phyloP scores from a whole-genome alignment of 2,329 filamentous ascomycete genomes.

The Penicillium thymicola region DNA sequence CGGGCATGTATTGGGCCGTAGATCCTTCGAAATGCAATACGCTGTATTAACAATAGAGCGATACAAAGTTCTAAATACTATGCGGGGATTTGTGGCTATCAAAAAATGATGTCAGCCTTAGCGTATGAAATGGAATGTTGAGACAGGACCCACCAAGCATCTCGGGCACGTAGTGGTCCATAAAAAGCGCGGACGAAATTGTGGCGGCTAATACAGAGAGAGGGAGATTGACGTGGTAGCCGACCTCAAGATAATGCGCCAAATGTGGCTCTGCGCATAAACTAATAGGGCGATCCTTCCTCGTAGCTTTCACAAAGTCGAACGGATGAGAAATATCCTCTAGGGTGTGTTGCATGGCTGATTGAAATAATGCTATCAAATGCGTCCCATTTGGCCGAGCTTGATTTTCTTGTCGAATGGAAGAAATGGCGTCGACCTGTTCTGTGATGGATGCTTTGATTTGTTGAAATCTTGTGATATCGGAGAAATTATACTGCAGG shows the following conservation, averaged over 20 bases:
- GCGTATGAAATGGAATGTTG: neutral
- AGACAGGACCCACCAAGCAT: constrained; percentile 12
- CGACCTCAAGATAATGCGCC: constrained; percentile 12
- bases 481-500: neutral
- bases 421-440: no score
- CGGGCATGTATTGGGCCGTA: neutral
- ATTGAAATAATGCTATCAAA: constrained; percentile 6
- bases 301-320: constrained; percentile 9
- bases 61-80: constrained; percentile 12
- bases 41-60: neutral
- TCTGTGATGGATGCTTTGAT: neutral
- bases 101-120: neutral
- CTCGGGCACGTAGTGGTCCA: constrained; percentile 24
- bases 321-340: neutral
- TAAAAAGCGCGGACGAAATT: constrained; percentile 16
- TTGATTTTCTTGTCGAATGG: neutral
- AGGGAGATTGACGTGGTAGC: neutral
- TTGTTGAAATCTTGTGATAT: neutral
- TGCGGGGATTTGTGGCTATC: neutral
- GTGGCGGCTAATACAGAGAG: constrained; percentile 4
- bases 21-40: neutral
- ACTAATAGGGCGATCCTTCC: constrained; percentile 9
- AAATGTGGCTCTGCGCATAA: constrained; percentile 2
- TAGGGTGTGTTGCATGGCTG: neutral
- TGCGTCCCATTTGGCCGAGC: neutral